Base-by-base conservation (phyloP, 2,329 filamentous ascomycete species). In the Trichoderma atroviride region DNA sequence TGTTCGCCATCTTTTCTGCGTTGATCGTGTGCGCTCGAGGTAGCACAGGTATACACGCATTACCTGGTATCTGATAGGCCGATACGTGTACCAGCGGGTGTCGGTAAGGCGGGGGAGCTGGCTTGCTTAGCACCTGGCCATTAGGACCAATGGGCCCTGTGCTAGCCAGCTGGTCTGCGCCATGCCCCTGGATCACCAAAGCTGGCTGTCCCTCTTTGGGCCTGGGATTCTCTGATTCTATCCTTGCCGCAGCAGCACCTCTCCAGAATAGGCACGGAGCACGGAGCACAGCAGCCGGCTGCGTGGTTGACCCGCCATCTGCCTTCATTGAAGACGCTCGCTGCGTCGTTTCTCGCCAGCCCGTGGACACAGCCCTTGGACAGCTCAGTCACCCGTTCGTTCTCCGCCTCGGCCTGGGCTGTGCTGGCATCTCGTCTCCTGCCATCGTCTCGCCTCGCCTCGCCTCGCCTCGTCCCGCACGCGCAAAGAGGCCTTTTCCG, bases 241-340 rank as follows among this genome's bases (percentile, higher is more conserved):
- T 65, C 52, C 52, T 19, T 43, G 62, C 62, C 43, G 33, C 50
- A 31, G n/a, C 16, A 47, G 24, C 27, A 52, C 59, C 14, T 50
- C 16, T 52, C 27, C 53, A 33, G 63, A 14, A 50, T 27, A 47
- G 33, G 43, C 27, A 61, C 37, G 55, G 37, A 66, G 63, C 63
- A 56, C 63, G 53, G 37, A 66, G 53, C 63, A 66, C 63, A 40
- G 63, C 63, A 40, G 53, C 55, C 55, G 64, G 63, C 55, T 43
- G 40, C 35, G 33, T 67, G 55, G 55, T 59, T 67, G 55, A 67
- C 64, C 64, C 64, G 64, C 55, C 64, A 35, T 58, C 40, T 67
- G 64, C 40, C 13, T 57, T 37, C 9, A 67, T 35, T 58, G 63
- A 47, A 47, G 63, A 47, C 37, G 22, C 63, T 58, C 37, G 55